Conservation (phyloP, 441 rosid genomes). For the Adansonia madagascariensis region DNA sequence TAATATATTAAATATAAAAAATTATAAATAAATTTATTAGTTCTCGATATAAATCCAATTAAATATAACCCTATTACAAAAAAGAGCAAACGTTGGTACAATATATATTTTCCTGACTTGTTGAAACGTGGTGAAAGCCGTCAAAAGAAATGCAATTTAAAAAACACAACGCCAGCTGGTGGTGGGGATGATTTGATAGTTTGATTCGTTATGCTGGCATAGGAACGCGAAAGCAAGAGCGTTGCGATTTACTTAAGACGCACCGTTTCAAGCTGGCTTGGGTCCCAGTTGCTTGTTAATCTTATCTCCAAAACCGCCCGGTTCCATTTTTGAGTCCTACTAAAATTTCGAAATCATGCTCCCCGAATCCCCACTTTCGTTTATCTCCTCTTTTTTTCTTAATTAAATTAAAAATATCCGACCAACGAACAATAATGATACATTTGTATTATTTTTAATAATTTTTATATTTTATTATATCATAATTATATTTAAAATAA, state of each 20-base stretch:
- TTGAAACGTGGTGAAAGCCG: neutral
- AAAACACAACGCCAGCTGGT: neutral
- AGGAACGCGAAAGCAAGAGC: no score
- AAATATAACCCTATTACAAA: neutral
- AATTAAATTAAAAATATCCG: neutral
- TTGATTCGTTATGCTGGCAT: no score
- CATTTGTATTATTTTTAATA: no score
- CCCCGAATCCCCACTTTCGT: neutral
- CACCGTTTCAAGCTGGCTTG: neutral
- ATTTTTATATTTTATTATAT: no score
- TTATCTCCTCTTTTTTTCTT: neutral
- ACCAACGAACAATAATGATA: neutral
- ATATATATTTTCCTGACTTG: neutral
- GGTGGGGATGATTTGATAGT: neutral
- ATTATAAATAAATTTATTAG: no score
- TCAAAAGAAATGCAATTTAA: neutral
- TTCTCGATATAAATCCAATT: no score
- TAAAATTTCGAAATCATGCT: neutral
- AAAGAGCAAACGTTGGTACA: no score
- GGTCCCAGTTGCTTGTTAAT: neutral
- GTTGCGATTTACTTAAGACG: neutral
- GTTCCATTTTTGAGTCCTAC: neutral
- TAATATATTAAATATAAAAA: no score
- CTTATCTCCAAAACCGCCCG: slow-evolving; percentile 9
- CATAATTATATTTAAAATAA: no score